Base-by-base conservation (phyloP, 345 rosid species). In the Populus ilicifolia region DNA sequence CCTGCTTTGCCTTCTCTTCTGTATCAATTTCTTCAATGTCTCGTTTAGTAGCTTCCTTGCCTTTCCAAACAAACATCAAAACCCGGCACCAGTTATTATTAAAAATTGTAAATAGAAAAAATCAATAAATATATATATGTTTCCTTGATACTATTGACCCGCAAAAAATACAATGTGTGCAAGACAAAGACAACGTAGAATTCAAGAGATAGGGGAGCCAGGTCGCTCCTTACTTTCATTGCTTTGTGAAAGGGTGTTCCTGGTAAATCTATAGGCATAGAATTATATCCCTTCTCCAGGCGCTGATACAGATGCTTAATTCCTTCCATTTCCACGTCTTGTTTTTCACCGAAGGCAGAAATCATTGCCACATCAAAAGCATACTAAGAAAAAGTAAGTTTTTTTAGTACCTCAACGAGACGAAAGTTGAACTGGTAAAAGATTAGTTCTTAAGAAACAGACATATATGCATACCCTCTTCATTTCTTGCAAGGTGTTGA, bases 291-390 rank as follows among this genome's bases (percentile, higher is more conserved):
- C 75, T 78, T 91, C 79, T 93, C 97, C 35, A 95, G 84, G 66
- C 87, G 78, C 25, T 82, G 91, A 83, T 95, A 95, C 33, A 93
- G 87, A 52, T 86, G 78, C 78, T 91, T 92, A 75, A 95, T 90
- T 69, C 77, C 87, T 81, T 89, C 89, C 80, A 87, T 86, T 80
- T 87, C 83, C 75, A 83, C 65, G 46, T 85, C 88, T 81, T 82
- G 82, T 80, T 84, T 86, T 48, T 77, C 84, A 4, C 99, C 99
- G 35, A 95, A 89, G 29, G 87, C 93, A 71, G 96, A 90, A 21
- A 87, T 85, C 81, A 93, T 87, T 81, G 99, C 99, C 89, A 96
- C 99, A 77, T 96, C 92, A 82, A 92, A 92, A 79, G 99, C 97
- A 85, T 90, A 96, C 99, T 93, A 76, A 36, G 43, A 67, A 44